Percentiles rank a stretch among this genome's conserved stretches.
Evolutionary conservation across 768 basidiomycete species (phyloP).

Genomic region (Austroboletus festivus): DNA sequence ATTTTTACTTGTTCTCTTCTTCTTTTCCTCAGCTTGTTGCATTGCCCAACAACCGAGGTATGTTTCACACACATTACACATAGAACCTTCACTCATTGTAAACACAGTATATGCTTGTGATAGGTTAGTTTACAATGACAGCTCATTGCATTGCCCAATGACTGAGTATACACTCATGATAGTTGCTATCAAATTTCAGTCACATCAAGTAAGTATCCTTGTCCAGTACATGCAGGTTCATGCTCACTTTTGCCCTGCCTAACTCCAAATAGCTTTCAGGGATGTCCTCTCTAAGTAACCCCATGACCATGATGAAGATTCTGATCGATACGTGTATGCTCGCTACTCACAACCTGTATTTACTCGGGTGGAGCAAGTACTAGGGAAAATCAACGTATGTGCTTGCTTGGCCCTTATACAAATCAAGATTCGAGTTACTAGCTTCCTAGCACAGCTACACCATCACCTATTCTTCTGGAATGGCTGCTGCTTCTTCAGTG

Average conservation of each 20-base stretch:
- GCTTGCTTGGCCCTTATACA: not conserved
- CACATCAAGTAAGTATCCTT: conserved; percentile 55
- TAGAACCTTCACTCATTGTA: no score
- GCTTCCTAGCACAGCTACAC: conserved; percentile 61
- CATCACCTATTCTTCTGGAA: conserved; percentile 74
- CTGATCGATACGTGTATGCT: conserved; percentile 68
- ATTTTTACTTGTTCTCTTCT: no score
- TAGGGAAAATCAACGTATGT: conserved; percentile 64
- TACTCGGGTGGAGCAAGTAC: conserved; percentile 67
- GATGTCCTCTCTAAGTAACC: conserved; percentile 30
- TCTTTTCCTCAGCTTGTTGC: no score
- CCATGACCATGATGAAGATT: conserved; percentile 38
- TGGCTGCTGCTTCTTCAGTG: conserved; percentile 73
- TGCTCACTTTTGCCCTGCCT: not conserved
- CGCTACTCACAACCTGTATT: conserved; percentile 64
- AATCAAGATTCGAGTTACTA: not conserved
- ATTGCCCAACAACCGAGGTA: no score
- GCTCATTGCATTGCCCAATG: no score
- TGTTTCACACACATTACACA: no score
- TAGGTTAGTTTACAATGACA: no score
- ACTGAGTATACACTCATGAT: no score
- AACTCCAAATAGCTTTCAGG: conserved; percentile 49
- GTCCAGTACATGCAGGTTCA: not conserved
- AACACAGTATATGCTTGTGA: no score
- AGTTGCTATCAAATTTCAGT: no score